Conservation (phyloP, 345 rosid species). For the Cardamine chenopodiifolia region DNA sequence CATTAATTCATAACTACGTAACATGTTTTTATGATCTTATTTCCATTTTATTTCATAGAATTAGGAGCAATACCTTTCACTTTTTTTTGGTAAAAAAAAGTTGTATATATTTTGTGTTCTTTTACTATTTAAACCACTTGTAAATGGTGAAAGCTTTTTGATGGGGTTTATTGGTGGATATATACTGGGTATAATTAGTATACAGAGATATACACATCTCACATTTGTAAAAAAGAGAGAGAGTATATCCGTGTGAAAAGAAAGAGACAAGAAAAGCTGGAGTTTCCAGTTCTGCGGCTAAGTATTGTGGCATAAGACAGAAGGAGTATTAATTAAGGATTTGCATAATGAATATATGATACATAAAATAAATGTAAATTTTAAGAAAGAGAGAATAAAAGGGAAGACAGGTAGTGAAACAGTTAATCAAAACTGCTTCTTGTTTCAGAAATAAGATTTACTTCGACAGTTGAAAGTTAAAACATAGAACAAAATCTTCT, state of each 20-base stretch:
- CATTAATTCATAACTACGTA: not conserved
- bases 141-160: not conserved
- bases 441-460: conserved; percentile 22
- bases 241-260: not conserved
- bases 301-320: conserved; percentile 30
- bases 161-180: not conserved
- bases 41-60: not conserved
- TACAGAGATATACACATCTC: not conserved
- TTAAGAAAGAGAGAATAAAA: conserved; percentile 17
- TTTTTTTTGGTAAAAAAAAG: not conserved
- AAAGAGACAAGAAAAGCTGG: conserved; percentile 38
- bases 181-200: not conserved
- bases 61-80: not conserved
- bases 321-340: conserved; percentile 35
- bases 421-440: conserved; percentile 31
- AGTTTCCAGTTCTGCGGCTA: conserved; percentile 26
- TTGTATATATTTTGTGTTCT: not conserved
- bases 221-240: not conserved
- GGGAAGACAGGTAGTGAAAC: conserved; percentile 28
- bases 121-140: not conserved
- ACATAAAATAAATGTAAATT: conserved; percentile 10
- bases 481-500: conserved; percentile 34
- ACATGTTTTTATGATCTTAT: not conserved
- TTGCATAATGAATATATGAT: not conserved
- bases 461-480: conserved; percentile 32